Conservation (phyloP, 805 yeast genomes). For the Spathaspora sp. region DNA sequence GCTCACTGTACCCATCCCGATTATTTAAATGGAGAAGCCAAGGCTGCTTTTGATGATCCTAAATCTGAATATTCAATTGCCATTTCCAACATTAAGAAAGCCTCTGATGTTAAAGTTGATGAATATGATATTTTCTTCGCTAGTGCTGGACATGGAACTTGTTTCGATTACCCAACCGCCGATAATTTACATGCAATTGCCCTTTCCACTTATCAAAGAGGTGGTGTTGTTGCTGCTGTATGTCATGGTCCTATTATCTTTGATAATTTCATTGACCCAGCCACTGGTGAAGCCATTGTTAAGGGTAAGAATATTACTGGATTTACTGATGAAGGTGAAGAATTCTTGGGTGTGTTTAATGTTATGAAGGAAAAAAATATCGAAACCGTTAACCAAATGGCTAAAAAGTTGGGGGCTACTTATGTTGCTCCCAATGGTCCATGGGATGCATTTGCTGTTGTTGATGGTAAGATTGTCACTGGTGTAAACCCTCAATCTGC, state of each 20-base stretch:
- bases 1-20: slow-evolving; percentile 46
- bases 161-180: slow-evolving; percentile 56
- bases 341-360: slow-evolving; percentile 15
- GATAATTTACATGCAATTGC: slow-evolving; percentile 43
- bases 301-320: slow-evolving; percentile 58
- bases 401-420: slow-evolving; percentile 38
- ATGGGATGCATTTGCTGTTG: slow-evolving; percentile 47
- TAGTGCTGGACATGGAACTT: slow-evolving; percentile 65
- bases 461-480: slow-evolving; percentile 59
- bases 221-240: slow-evolving; percentile 60
- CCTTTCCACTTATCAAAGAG: slow-evolving; percentile 41
- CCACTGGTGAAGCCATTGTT: slow-evolving; percentile 41
- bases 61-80: slow-evolving; percentile 36
- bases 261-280: slow-evolving; percentile 40
- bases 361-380: slow-evolving; percentile 20
- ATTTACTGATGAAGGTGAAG: slow-evolving; percentile 56
- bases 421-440: slow-evolving; percentile 47
- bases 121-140: slow-evolving; percentile 56
- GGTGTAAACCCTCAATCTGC: slow-evolving; percentile 67
- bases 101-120: slow-evolving; percentile 44
- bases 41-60: slow-evolving; percentile 32
- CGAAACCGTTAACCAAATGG: slow-evolving; percentile 35
- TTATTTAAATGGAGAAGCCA: slow-evolving; percentile 41
- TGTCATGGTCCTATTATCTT: slow-evolving; percentile 69
- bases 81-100: slow-evolving; percentile 40